Percentiles rank a stretch among this genome's conserved stretches.
These are phyloP conservation scores for Xerocomellus chrysenteron DNA, from an alignment of 768 basidiomycete genomes.

Conservation along the genomic window DNA sequence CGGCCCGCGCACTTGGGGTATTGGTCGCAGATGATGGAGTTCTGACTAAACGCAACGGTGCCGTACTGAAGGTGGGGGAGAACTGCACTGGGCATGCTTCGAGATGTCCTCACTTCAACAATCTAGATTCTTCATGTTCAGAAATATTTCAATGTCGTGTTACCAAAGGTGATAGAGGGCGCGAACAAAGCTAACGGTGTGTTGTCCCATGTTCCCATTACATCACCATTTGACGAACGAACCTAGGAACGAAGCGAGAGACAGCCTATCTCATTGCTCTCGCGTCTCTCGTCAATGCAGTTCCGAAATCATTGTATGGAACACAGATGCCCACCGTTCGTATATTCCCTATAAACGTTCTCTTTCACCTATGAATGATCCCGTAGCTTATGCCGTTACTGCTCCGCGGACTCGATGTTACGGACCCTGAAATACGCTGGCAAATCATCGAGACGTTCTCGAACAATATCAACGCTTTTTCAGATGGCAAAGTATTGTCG, in stretches of 20 bases:
- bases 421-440: conserved; percentile 68
- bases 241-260: conserved; percentile 51
- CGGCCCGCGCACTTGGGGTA: conserved; percentile 72
- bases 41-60: conserved; percentile 75
- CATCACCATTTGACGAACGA: background rate
- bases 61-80: conserved; percentile 66
- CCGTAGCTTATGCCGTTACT: conserved; percentile 86
- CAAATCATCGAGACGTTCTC: conserved; percentile 81
- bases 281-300: conserved; percentile 72
- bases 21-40: conserved; percentile 60
- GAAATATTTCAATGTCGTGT: conserved; percentile 66
- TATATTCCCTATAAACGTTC: background rate
- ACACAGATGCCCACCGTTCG: conserved; percentile 64
- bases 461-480: conserved; percentile 61
- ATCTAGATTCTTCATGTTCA: conserved; percentile 69
- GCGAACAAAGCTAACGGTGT: conserved; percentile 56
- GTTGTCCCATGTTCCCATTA: conserved; percentile 16
- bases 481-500: conserved; percentile 52
- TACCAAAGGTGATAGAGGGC: conserved; percentile 74
- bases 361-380: background rate
- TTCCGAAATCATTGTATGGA: conserved; percentile 73
- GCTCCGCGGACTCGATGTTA: conserved; percentile 78
- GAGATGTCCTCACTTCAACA: background rate
- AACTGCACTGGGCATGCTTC: background rate
- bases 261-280: conserved; percentile 80